A percentile compares a stretch with the other conserved stretches of the same genome.
phyloP scores from a whole-genome alignment of 1,139 yeast genomes.

The Entelexis sorbosivorans region DNA sequence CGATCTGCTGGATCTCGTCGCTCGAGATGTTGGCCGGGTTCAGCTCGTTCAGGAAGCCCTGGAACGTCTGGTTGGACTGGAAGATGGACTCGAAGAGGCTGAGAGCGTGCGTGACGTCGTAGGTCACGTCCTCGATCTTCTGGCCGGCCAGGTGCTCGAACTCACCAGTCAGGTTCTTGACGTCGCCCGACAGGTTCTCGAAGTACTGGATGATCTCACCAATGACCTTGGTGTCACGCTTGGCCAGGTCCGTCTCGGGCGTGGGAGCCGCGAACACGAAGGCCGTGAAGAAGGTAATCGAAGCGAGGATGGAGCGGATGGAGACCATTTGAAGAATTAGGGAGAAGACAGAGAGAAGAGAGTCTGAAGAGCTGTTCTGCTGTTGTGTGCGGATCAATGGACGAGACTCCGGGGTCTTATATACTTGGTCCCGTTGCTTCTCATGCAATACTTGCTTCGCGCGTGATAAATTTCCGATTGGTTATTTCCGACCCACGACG shows the following conservation, averaged over 20 bases:
- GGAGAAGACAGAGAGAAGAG: neutral
- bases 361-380: neutral
- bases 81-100: neutral
- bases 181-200: neutral
- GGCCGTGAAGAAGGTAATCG: neutral
- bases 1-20: neutral
- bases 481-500: neutral
- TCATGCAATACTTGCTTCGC: neutral
- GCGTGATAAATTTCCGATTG: neutral
- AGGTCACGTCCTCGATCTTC: neutral
- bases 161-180: neutral
- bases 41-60: neutral
- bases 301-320: neutral
- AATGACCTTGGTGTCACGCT: conserved; percentile 1
- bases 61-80: neutral
- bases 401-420: neutral
- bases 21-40: neutral
- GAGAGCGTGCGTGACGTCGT: neutral
- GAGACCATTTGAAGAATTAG: neutral
- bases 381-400: neutral
- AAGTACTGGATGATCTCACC: neutral
- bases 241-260: neutral
- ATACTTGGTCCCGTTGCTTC: neutral
- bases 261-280: conserved; percentile 1
- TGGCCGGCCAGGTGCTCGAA: neutral